A percentile compares a stretch with the other conserved stretches of the same genome.
Evolutionary conservation across 495 filamentous ascomycete species (phyloP).

Genomic region (Lepraria neglecta): DNA sequence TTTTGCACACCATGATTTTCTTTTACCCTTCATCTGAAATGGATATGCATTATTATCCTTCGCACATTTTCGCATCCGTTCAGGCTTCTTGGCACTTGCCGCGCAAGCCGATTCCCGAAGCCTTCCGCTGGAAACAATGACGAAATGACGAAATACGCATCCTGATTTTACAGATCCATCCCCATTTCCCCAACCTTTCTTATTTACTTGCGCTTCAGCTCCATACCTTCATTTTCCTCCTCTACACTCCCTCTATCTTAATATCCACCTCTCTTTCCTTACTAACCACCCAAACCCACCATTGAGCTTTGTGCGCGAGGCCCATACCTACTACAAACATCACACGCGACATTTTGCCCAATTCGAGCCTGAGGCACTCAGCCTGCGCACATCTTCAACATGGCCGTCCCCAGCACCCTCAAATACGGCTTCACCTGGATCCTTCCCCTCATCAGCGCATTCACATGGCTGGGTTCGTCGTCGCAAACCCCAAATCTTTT

Average conservation of each 20-base stretch:
- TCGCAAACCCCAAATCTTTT: neutral
- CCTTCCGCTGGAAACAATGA: neutral
- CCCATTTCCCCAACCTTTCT: neutral
- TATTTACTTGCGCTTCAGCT: neutral
- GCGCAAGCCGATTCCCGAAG: neutral
- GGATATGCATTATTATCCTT: no score
- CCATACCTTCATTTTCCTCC: neutral
- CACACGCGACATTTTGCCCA: neutral
- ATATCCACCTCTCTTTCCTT: neutral
- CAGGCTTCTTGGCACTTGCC: no score
- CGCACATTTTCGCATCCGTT: no score
- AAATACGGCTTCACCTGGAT: conserved; percentile 54
- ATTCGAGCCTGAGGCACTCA: neutral
- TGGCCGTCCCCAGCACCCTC: conserved; percentile 15
- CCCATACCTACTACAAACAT: no score
- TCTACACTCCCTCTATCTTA: no score
- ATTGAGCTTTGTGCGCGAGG: neutral
- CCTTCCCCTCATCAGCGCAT: conserved; percentile 71
- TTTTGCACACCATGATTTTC: neutral
- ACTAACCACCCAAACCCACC: neutral
- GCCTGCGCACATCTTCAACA: neutral
- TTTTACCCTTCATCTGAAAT: no score
- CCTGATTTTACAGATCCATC: neutral
- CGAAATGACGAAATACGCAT: neutral
- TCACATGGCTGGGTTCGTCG: conserved; percentile 67